These are phyloP conservation scores for Cordyceps tenuipes DNA, from an alignment of 2,329 filamentous ascomycete genomes.

Conservation along the genomic window DNA sequence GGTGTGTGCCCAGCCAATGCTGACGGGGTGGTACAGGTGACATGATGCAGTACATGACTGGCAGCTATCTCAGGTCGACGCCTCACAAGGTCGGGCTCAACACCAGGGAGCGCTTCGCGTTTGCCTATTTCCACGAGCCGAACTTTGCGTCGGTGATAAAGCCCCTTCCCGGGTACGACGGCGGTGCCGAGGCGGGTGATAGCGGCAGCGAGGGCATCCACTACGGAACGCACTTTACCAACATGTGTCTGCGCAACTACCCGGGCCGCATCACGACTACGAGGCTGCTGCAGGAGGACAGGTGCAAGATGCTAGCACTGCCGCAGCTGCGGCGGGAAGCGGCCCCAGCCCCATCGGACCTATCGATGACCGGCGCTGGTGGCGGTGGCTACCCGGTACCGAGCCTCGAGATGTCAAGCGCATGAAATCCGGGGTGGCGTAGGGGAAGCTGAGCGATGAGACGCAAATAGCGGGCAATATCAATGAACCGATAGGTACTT, in stretches of 20 bases:
- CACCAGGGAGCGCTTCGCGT: slow-evolving; percentile 36
- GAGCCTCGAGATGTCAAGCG: not conserved
- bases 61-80: slow-evolving; percentile 36
- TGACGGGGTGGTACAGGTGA: slow-evolving; percentile 28
- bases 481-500: not conserved
- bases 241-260: slow-evolving; percentile 43
- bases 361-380: not conserved
- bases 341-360: not conserved
- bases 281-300: slow-evolving; percentile 25
- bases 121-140: slow-evolving; percentile 45
- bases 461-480: not conserved
- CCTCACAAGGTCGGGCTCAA: slow-evolving; percentile 44
- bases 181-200: slow-evolving; percentile 18
- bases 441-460: not conserved
- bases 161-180: slow-evolving; percentile 31
- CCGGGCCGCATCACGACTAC: slow-evolving; percentile 37
- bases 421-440: not conserved
- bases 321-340: slow-evolving; percentile 3
- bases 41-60: slow-evolving; percentile 44
- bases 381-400: not conserved
- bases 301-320: slow-evolving; percentile 16
- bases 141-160: slow-evolving; percentile 37
- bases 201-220: slow-evolving; percentile 32
- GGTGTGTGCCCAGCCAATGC: too few species aligned
- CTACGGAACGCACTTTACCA: slow-evolving; percentile 44